Percentiles rank a stretch among this genome's conserved stretches.
These are phyloP conservation scores for Pouteria campechiana DNA, from an alignment of 179 eudicot species.

Conservation along the genomic window DNA sequence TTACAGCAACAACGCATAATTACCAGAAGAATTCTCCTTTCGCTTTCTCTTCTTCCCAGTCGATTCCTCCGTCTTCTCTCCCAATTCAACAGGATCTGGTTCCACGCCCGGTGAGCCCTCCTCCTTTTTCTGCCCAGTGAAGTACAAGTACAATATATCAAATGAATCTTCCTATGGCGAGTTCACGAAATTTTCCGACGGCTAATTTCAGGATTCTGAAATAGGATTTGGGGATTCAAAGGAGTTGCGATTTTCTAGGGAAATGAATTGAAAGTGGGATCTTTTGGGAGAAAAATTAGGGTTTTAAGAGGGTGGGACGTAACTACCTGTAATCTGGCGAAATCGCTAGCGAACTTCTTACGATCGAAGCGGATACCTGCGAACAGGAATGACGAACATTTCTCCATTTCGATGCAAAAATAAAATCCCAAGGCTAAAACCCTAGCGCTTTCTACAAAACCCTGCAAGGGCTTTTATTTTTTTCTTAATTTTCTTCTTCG, in stretches of 20 bases:
- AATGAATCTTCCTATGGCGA: no score
- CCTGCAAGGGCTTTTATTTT: no score
- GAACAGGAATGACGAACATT: slow-evolving; percentile 63
- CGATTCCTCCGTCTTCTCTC: slow-evolving; percentile 16
- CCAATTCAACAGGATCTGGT: slow-evolving; percentile 11
- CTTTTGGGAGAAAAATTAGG: background rate
- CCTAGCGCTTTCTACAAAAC: no score
- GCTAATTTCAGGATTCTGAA: no score
- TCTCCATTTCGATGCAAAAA: no score
- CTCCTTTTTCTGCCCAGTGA: slow-evolving; percentile 49
- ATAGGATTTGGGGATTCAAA: no score
- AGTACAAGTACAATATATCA: background rate
- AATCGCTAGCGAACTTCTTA: slow-evolving; percentile 59
- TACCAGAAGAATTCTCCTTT: slow-evolving; percentile 41
- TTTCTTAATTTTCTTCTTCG: no score
- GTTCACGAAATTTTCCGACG: no score
- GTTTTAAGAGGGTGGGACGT: background rate
- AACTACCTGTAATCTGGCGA: slow-evolving; percentile 56
- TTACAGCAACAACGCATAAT: background rate
- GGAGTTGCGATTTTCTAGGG: background rate
- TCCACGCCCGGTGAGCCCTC: slow-evolving; percentile 13
- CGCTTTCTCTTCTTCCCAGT: slow-evolving; percentile 68
- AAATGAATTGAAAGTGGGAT: background rate
- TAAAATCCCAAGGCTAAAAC: no score
- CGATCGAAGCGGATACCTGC: slow-evolving; percentile 63